Evolutionary conservation across 164 flowering plant genomes (phyloP).

Genomic region (Tetrastigma voinierianum): DNA sequence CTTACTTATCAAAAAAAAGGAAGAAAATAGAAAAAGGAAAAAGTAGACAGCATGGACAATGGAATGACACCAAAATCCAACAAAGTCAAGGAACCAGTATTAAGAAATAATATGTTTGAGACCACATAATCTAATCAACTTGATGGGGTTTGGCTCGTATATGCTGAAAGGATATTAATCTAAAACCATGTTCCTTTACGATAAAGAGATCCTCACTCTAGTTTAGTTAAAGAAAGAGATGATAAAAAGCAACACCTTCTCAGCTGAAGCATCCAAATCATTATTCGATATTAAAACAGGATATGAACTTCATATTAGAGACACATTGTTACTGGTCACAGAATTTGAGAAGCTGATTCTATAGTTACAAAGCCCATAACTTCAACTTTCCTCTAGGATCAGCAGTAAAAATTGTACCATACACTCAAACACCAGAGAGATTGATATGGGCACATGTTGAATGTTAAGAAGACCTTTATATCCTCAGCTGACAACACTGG

Average conservation of each 20-base stretch:
- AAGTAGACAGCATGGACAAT: too few species aligned
- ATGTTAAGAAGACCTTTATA: neutral
- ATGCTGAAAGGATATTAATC: too few species aligned
- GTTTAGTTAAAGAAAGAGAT: neutral
- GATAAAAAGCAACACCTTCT: conserved; percentile 43
- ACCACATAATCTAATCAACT: too few species aligned
- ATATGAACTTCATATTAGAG: conserved; percentile 59
- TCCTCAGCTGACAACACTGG: neutral
- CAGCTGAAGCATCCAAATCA: conserved; percentile 75
- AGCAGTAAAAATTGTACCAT: conserved; percentile 81
- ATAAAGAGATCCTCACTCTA: neutral
- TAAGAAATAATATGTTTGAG: too few species aligned
- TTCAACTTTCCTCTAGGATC: conserved; percentile 85
- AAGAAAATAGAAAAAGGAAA: too few species aligned
- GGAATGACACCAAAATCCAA: too few species aligned
- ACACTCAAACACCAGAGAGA: conserved; percentile 15
- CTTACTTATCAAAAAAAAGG: too few species aligned
- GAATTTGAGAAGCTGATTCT: conserved; percentile 18
- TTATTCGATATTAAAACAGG: conserved; percentile 74
- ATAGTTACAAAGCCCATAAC: conserved; percentile 56
- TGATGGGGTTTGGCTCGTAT: too few species aligned
- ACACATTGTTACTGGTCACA: conserved; percentile 19
- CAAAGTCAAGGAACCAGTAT: too few species aligned
- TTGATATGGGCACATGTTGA: neutral
- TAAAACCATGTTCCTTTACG: neutral